Conservation (phyloP, 306 rosid genomes). For the Cajanus cajan region DNA sequence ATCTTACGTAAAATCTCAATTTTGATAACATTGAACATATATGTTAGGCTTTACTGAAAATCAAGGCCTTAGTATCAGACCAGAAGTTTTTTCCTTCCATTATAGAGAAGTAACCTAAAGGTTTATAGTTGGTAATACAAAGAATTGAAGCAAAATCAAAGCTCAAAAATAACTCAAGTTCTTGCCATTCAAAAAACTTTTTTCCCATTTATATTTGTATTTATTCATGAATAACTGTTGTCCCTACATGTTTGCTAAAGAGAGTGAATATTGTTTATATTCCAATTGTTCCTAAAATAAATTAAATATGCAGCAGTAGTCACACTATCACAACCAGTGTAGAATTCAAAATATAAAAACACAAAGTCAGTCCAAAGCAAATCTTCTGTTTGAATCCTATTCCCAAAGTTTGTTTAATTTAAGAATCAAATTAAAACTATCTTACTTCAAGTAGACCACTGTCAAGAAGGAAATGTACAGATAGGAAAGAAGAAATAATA, state of each 20-base stretch:
- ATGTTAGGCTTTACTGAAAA: background rate
- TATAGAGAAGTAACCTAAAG: background rate
- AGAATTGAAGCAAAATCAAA: background rate
- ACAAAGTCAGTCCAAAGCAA: background rate
- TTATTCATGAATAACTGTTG: background rate
- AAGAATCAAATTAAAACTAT: conserved; percentile 15
- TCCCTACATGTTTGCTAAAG: background rate
- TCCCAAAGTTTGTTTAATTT: background rate
- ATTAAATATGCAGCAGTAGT: background rate
- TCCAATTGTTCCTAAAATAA: background rate
- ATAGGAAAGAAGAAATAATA: background rate
- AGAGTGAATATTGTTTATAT: background rate
- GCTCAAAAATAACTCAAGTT: conserved; percentile 15
- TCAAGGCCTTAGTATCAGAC: background rate
- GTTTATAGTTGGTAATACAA: background rate
- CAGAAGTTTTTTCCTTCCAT: conserved; percentile 11
- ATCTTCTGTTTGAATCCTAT: background rate
- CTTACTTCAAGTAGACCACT: background rate
- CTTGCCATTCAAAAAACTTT: background rate
- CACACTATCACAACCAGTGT: background rate
- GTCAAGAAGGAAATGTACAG: conserved; percentile 12
- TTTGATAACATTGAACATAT: background rate
- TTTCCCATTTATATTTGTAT: background rate
- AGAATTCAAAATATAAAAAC: background rate
- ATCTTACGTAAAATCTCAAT: no score